A percentile compares a stretch with the other conserved stretches of the same genome.
These are phyloP conservation scores for Podosphaera xanthii DNA, from an alignment of 2,329 filamentous ascomycete genomes.

Conservation along the genomic window DNA sequence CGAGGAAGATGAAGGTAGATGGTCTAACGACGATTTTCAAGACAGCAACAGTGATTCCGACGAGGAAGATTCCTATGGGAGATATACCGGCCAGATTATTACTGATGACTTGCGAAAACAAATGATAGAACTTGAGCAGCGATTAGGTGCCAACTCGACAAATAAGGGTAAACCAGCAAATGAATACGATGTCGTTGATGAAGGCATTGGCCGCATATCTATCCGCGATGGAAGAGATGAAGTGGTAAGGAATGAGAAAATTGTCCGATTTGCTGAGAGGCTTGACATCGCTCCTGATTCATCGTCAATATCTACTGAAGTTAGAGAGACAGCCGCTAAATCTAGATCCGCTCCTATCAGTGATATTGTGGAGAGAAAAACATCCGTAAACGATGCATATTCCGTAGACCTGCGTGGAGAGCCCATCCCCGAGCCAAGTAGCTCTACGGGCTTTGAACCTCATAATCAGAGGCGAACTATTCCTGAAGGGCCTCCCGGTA, in stretches of 20 bases:
- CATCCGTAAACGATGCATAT: constrained; percentile 2
- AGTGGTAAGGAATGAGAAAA: constrained; percentile 27
- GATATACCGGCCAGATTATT: constrained; percentile 42
- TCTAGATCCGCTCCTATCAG: constrained; percentile 20
- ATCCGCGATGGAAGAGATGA: constrained; percentile 19
- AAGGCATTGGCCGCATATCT: constrained; percentile 33
- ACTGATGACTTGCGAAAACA: constrained; percentile 48
- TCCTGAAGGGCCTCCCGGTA: constrained; percentile 19
- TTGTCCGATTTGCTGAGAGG: constrained; percentile 55
- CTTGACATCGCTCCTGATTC: constrained; percentile 40
- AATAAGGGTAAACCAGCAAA: constrained; percentile 28
- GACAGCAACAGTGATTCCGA: constrained; percentile 30
- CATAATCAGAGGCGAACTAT: constrained; percentile 5
- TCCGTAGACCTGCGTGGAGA: too few species aligned
- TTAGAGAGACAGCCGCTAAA: constrained; percentile 2
- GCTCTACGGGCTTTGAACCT: neutral
- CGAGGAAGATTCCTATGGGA: constrained; percentile 49
- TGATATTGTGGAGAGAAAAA: constrained; percentile 21
- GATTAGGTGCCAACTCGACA: constrained; percentile 36
- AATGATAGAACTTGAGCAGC: constrained; percentile 70
- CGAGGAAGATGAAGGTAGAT: constrained; percentile 41
- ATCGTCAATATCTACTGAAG: constrained; percentile 15
- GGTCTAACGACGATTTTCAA: constrained; percentile 28
- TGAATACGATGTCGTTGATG: constrained; percentile 19
- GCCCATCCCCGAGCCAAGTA: neutral